Base-by-base conservation (phyloP, 495 filamentous ascomycete species). In the Xylaria venustula region DNA sequence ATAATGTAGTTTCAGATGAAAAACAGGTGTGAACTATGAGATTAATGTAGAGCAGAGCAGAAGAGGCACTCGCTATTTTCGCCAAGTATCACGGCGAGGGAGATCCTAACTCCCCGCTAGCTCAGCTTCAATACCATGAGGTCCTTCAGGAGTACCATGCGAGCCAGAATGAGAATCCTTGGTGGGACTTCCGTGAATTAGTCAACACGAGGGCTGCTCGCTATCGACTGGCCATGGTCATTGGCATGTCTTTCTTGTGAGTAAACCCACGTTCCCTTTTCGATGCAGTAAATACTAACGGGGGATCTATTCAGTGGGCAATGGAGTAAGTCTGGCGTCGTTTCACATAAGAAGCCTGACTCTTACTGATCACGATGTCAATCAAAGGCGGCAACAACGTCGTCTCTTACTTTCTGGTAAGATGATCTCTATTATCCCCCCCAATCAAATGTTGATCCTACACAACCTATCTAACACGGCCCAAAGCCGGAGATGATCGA, bases 111-210 rank as follows among this genome's bases (percentile, higher is more conserved):
- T 75, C 79, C 12, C 73, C 71, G 19, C 72, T 85, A 40, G 86
- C 88, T 0, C 75, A 83, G 60, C 79, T 89, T 14, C 79, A 88
- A 62, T 78, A 84, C 68, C 76, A 74, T 30, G 86, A 88, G 64
- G 84, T 86, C 70, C 59, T 77, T 20, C 81, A 84, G 60, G 78
- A 83, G 28, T 81, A 86, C 55, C 76, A 75, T 19, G 72, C 74
- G 11, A 78, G 75, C 4, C 80, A 80, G 3, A 77, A 82, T 7
- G 86, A 87, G 61, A 88, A 90, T 69, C 80, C 77, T 36, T 88
- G 82, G 82, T 90, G 84, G 82, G 87, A 90, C 64, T 90, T 83
- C 68, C 70, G 84, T 3, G 83, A 83, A 64, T 72, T 90, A 22
- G 84, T 84, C 75, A 82, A 84, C 61, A 80, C 70, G 12, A 75